Evolutionary conservation across 768 basidiomycete species (phyloP), one percentile per base, ranked within the genome.

Genomic region (Tylopilus cervinicoccineus): DNA sequence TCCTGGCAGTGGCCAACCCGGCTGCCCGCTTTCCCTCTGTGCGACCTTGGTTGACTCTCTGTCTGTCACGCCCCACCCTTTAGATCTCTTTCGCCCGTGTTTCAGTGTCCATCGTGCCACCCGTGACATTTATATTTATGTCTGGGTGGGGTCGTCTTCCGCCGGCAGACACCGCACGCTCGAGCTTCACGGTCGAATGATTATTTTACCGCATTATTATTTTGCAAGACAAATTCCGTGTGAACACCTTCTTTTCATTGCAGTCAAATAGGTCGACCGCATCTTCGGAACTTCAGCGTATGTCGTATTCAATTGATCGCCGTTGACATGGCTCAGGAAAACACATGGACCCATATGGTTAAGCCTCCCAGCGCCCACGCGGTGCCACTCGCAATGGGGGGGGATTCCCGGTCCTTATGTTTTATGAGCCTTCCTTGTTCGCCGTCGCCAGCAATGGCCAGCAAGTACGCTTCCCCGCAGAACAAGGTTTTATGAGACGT

Each of bases 291-390:
- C 59, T 56, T 54, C 53, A 41, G 47, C 44, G 41, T 43, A 68
- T 58, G 62, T 68, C 64, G 64, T 58, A 65, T 60, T 61, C 52
- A 51, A 49, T 66, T 69, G 67, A 67, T 67, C 63, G 61, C 65
- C 65, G 65, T 65, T 55, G 53, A 63, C 61, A 58, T 52, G 44
- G 60, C 58, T 53, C 52, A 58, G 58, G 56, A 61, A 61, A 51
- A 63, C 52, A 65, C 54, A 64, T 56, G 55, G 38, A 56, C 53
- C 45, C 40, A 61, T 67, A 69, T 63, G 63, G 67, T 51, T 40
- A 64, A 55, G 60, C 54, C 53, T 54, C 57, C 39, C 52, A 48
- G 32, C 50, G 23, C 48, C 53, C 61, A 61, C 55, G 59, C 59
- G 61, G 58, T 56, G 56, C 51, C 58, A 60, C 43, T 52, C 44